Conservation (phyloP, 495 filamentous ascomycete genomes). For the Neurospora pannonica region DNA sequence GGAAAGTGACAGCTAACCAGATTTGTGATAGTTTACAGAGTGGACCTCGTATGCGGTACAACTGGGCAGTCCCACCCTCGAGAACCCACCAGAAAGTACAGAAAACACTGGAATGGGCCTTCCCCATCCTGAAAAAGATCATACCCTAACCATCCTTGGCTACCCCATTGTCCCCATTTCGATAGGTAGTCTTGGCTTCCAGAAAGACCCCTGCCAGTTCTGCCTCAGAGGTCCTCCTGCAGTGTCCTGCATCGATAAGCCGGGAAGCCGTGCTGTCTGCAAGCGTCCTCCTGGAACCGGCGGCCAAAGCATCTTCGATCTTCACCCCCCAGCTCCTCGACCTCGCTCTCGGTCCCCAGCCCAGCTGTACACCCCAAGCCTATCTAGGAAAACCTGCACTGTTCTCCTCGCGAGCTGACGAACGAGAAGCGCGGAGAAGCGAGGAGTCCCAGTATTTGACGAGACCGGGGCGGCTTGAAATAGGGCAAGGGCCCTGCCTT, state of each 20-base stretch:
- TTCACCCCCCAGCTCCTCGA: not conserved
- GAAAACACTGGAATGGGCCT: too few relatives aligned
- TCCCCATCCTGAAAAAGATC: too few relatives aligned
- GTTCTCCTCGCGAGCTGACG: not conserved
- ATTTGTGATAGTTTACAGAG: too few relatives aligned
- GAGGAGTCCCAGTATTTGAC: not conserved
- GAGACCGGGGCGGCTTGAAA: not conserved
- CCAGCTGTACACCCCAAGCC: not conserved
- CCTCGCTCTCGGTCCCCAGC: not conserved
- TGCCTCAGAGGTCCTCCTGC: not conserved
- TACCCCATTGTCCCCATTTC: not conserved
- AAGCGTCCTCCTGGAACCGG: not conserved
- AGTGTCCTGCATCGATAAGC: conserved; percentile 1
- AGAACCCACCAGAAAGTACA: too few relatives aligned
- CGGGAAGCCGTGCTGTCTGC: not conserved
- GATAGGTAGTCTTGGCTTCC: conserved; percentile 2
- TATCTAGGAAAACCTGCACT: not conserved
- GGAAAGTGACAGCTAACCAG: too few relatives aligned
- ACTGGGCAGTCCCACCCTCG: too few relatives aligned
- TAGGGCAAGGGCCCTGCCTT: not conserved
- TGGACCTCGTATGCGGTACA: too few relatives aligned
- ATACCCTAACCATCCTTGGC: not conserved
- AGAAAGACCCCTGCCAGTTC: not conserved
- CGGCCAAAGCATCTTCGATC: conserved; percentile 1
- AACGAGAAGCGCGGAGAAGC: not conserved